Percentiles rank a stretch among this genome's conserved stretches.
Conservation (phyloP, 1,284 basidiomycete species). For the Heliocybe sulcata region DNA sequence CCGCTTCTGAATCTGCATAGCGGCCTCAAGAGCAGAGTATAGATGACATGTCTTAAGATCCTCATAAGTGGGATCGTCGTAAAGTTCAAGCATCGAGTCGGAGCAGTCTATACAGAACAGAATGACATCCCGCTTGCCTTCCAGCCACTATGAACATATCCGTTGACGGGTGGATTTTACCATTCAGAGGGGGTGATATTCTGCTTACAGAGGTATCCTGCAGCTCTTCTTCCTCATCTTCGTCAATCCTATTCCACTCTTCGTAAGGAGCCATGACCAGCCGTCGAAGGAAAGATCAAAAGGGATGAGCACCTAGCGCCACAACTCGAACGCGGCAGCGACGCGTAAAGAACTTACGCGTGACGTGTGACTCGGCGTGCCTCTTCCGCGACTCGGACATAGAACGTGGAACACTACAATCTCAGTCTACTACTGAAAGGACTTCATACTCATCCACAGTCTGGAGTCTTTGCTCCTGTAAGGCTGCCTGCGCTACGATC, state of each 20-base stretch:
- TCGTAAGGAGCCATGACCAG: constrained; percentile 54
- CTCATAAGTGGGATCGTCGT: constrained; percentile 56
- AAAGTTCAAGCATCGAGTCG: constrained; percentile 75
- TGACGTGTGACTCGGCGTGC: too few species aligned
- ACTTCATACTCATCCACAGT: too few species aligned
- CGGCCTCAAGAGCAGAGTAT: constrained; percentile 70
- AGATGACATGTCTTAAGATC: constrained; percentile 59
- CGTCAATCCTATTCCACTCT: constrained; percentile 68
- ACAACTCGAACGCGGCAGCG: background rate
- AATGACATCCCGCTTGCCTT: constrained; percentile 76
- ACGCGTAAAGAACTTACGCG: background rate
- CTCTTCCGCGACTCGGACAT: too few species aligned
- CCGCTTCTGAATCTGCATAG: constrained; percentile 79
- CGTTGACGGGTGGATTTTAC: background rate
- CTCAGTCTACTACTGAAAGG: too few species aligned
- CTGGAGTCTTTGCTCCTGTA: too few species aligned
- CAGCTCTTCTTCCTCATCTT: constrained; percentile 74
- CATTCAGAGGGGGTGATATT: constrained; percentile 14
- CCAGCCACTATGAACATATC: constrained; percentile 45
- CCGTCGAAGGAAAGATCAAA: background rate
- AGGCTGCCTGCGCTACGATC: too few species aligned
- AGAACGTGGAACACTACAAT: too few species aligned
- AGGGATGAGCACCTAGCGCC: background rate
- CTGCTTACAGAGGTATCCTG: constrained; percentile 55
- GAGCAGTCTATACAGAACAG: constrained; percentile 94